Conservation (phyloP, 768 basidiomycete species). For the Udeniomyces megalosporus region DNA sequence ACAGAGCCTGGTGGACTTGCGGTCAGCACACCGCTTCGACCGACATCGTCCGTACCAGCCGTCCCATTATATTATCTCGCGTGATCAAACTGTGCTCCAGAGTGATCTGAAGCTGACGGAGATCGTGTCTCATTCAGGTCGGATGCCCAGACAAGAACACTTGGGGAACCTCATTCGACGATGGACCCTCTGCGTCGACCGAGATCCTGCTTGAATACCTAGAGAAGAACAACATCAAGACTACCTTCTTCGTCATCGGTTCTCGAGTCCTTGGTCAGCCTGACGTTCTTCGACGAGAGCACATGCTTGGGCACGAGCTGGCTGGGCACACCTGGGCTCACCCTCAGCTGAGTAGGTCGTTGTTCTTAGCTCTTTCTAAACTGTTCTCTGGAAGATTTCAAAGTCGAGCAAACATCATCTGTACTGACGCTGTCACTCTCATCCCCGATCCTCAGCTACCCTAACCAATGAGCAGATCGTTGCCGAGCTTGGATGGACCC, state of each 20-base stretch:
- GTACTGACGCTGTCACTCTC: constrained; percentile 38
- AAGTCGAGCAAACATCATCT: too few relatives aligned
- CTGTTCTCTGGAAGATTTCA: too few relatives aligned
- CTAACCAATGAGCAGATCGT: constrained; percentile 64
- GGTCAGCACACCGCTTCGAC: constrained; percentile 8
- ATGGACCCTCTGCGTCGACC: constrained; percentile 51
- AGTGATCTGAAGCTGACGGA: too few relatives aligned
- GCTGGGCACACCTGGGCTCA: constrained; percentile 61
- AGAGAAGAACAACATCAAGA: constrained; percentile 43
- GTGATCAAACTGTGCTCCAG: constrained; percentile 11
- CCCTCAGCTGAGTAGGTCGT: constrained; percentile 24
- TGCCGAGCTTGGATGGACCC: constrained; percentile 76
- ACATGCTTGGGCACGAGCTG: constrained; percentile 64
- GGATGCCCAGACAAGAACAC: constrained; percentile 48
- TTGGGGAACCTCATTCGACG: constrained; percentile 39
- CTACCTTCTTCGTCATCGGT: constrained; percentile 58
- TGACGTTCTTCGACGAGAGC: constrained; percentile 51
- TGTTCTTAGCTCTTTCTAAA: too few relatives aligned
- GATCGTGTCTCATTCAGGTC: background rate
- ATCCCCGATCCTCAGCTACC: constrained; percentile 48
- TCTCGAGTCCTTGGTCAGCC: constrained; percentile 47
- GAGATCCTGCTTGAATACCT: constrained; percentile 51
- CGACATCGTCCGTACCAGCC: background rate
- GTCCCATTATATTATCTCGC: background rate
- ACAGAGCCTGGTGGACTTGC: constrained; percentile 10